Evolutionary conservation across 306 rosid species (phyloP), one percentile per base, ranked within the genome.

Genomic region (Adenanthera pavonina): DNA sequence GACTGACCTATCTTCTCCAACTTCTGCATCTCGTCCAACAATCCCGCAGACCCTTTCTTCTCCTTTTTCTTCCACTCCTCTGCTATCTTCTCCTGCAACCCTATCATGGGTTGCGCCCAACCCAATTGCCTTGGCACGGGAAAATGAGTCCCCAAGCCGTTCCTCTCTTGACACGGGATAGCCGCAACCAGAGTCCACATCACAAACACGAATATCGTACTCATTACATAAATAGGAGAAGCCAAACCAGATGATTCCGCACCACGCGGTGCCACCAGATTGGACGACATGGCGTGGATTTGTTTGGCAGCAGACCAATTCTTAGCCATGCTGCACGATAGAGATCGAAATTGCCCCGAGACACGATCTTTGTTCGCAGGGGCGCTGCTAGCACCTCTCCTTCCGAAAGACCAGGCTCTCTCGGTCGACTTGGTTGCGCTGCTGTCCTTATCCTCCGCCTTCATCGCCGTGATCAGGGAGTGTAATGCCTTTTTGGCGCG

Each of bases 1-100:
- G 86, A 82, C 49, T 86, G 90, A 0, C 89, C 92, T 65, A 92
- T 12, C 74, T 86, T 93, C 87, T 96, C 99, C 91, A 96, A 36
- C 88, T 70, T 88, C 75, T 93, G 99, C 87, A 94, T 89, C 91
- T 93, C 99, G 15, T 91, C 97, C 60, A 96, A 41, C 20, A 93
- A 16, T 8, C 98, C 99, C 7, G 88, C 87, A 0, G 82, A 41
- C 0, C 97, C 93, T 52, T 86, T 94, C 94, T 96, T 96, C 91
- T 96, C 99, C 59, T 92, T 96, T 90, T 90, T 93, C 88, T 91
- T 96, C 99, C 99, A 93, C 67, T 93, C 99, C 84, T 93, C 98
- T 0, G 89, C 84, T 10, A 96, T 91, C 87, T 90, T 96, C 81
- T 96, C 99, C 53, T 96, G 99, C 69, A 96, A 54, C 2, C 84